Conservation (phyloP, 2,329 filamentous ascomycete genomes). For the Diaporthe sp. region DNA sequence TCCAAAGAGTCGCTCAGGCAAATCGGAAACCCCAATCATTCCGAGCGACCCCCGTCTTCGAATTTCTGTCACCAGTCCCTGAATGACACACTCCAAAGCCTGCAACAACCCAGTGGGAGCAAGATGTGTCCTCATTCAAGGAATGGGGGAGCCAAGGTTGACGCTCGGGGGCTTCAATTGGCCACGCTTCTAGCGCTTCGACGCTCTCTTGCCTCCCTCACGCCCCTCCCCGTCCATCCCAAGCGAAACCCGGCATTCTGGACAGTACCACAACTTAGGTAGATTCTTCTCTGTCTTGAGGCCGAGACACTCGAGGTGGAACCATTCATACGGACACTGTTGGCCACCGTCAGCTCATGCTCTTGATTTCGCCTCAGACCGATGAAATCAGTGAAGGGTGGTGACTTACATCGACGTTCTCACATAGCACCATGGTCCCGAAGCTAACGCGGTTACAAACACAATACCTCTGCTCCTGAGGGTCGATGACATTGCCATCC, state of each 20-base stretch:
- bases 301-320: slow-evolving; percentile 83
- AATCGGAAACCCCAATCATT: background rate
- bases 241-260: slow-evolving; percentile 75
- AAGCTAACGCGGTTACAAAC: slow-evolving; percentile 84
- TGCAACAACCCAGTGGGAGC: background rate
- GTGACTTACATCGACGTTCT: slow-evolving; percentile 78
- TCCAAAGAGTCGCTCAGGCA: background rate
- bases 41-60: background rate
- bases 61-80: background rate
- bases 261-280: slow-evolving; percentile 88
- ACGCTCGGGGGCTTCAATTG: slow-evolving; percentile 7
- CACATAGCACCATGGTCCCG: slow-evolving; percentile 86
- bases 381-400: background rate
- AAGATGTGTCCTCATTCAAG: background rate
- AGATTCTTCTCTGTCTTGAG: slow-evolving; percentile 76
- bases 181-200: slow-evolving; percentile 57
- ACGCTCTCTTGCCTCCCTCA: slow-evolving; percentile 67
- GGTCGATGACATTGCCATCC: slow-evolving; percentile 78
- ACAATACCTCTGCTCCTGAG: slow-evolving; percentile 82
- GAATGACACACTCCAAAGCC: too few relatives aligned
- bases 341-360: slow-evolving; percentile 45
- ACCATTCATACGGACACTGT: slow-evolving; percentile 87
- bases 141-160: slow-evolving; percentile 26
- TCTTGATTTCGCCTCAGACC: background rate
- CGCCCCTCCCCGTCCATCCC: slow-evolving; percentile 72